Conservation (phyloP, 208 protist species). For the Crithidia thermophila region DNA sequence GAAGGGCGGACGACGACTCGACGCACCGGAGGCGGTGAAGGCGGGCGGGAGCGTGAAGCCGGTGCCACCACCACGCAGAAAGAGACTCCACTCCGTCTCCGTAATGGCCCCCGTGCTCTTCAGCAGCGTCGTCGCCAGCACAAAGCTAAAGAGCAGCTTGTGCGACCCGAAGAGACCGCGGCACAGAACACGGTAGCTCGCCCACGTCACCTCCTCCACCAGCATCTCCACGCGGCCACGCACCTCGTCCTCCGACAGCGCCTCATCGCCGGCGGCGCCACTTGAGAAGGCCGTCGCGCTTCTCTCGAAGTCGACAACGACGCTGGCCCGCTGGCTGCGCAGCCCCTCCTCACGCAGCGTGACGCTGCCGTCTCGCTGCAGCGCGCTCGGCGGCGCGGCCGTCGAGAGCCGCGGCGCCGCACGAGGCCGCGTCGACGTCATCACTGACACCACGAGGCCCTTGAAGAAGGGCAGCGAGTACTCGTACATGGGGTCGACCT, state of each 20-base stretch:
- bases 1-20: conserved; percentile 70
- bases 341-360: background rate
- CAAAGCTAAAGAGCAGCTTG: conserved; percentile 95
- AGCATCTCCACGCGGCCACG: conserved; percentile 72
- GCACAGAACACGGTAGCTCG: conserved; percentile 93
- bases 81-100: conserved; percentile 86
- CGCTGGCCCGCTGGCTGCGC: conserved; percentile 1
- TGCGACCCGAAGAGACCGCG: conserved; percentile 94
- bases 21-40: conserved; percentile 27
- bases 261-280: conserved; percentile 2
- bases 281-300: background rate
- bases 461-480: conserved; percentile 94
- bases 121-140: conserved; percentile 87
- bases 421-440: conserved; percentile 60
- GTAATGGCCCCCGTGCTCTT: conserved; percentile 50
- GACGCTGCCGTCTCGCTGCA: background rate
- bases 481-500: conserved; percentile 95
- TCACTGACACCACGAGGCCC: conserved; percentile 82
- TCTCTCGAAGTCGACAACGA: background rate
- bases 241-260: conserved; percentile 35
- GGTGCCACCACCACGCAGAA: conserved; percentile 80
- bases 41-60: conserved; percentile 37
- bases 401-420: conserved; percentile 28
- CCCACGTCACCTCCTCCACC: conserved; percentile 75
- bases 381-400: background rate